phyloP scores from a whole-genome alignment of 805 yeast genomes.

The Wickerhamiella australiensis region DNA sequence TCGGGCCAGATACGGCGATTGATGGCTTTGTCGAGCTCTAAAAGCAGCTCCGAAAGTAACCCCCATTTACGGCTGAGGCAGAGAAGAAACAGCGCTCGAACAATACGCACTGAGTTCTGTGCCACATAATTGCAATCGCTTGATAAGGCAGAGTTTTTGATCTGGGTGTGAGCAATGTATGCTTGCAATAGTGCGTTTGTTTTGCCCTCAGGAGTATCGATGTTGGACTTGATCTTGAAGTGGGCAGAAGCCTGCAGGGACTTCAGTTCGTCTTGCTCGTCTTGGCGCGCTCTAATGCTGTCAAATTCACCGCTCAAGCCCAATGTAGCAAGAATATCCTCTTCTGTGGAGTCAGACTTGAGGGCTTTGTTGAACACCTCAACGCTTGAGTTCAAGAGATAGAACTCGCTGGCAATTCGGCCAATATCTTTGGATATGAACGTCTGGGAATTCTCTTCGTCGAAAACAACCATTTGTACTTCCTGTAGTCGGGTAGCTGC shows the following conservation, averaged over 20 bases:
- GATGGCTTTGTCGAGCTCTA: conserved; percentile 75
- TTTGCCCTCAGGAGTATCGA: conserved; percentile 70
- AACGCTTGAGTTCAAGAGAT: conserved; percentile 68
- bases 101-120: conserved; percentile 85
- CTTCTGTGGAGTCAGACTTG: conserved; percentile 78
- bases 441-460: conserved; percentile 60
- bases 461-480: conserved; percentile 87
- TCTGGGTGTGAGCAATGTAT: conserved; percentile 60
- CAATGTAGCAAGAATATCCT: conserved; percentile 77
- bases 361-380: conserved; percentile 81
- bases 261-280: conserved; percentile 66
- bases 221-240: conserved; percentile 50
- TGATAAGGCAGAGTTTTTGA: conserved; percentile 66
- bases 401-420: conserved; percentile 88
- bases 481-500: conserved; percentile 79
- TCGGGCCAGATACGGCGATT: conserved; percentile 80
- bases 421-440: conserved; percentile 83
- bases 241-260: conserved; percentile 38
- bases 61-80: conserved; percentile 93
- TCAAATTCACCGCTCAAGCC: conserved; percentile 93
- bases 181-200: conserved; percentile 82
- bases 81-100: conserved; percentile 78
- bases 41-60: conserved; percentile 52
- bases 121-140: conserved; percentile 91
- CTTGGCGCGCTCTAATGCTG: conserved; percentile 75